phyloP scores from a whole-genome alignment of 176 grass and related monocot genomes.

The Alopecurus myosuroides region DNA sequence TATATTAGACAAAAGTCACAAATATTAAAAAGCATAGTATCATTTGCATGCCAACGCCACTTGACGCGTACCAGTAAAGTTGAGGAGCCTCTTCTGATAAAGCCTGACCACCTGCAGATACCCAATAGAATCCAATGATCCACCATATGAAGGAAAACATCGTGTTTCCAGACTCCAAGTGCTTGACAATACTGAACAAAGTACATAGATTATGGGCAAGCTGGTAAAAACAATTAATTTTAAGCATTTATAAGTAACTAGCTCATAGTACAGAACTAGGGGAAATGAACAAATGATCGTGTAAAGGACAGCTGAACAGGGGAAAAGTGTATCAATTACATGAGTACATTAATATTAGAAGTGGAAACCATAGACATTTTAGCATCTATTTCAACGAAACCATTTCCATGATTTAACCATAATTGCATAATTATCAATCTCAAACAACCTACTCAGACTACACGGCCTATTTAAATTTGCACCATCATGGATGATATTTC shows the following conservation, averaged over 20 bases:
- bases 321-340: not conserved
- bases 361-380: not conserved
- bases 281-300: constrained; percentile 1
- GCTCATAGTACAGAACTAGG: not conserved
- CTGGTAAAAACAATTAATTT: not conserved
- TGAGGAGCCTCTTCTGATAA: constrained; percentile 73
- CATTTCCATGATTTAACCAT: not conserved
- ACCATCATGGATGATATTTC: not conserved
- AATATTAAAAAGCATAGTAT: not conserved
- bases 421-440: not conserved
- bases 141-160: constrained; percentile 99
- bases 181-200: constrained; percentile 64
- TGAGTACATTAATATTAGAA: not conserved
- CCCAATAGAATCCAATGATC: constrained; percentile 96
- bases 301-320: not conserved
- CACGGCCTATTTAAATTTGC: not conserved
- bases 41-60: not conserved
- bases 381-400: not conserved
- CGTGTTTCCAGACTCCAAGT: constrained; percentile 93
- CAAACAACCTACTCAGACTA: not conserved
- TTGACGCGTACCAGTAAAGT: constrained; percentile 79
- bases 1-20: constrained; percentile 26
- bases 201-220: not conserved
- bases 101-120: constrained; percentile 76
- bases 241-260: constrained; percentile 10